phyloP scores from a whole-genome alignment of 306 rosid genomes.

The Pyrus communis region DNA sequence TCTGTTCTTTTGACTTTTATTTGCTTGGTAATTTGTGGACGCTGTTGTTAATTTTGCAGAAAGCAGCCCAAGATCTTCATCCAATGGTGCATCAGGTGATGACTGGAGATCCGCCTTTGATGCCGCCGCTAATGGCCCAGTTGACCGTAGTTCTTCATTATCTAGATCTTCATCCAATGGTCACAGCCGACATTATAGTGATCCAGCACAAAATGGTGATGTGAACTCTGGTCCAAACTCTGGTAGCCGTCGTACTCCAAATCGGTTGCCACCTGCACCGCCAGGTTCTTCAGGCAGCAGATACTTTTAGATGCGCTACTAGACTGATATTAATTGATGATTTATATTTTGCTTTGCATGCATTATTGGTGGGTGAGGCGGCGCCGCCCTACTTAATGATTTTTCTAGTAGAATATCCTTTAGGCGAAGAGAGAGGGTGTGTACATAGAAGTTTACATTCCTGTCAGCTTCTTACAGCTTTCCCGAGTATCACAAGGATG shows the following conservation, averaged over 20 bases:
- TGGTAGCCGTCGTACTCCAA: conserved; percentile 80
- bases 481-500: conserved; percentile 14
- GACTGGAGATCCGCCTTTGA: conserved; percentile 96
- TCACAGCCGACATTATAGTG: conserved; percentile 63
- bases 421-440: conserved; percentile 41
- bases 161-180: conserved; percentile 71
- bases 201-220: conserved; percentile 83
- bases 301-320: conserved; percentile 35
- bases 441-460: conserved; percentile 59
- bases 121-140: conserved; percentile 74
- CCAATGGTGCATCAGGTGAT: conserved; percentile 57
- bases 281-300: conserved; percentile 75
- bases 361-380: conserved; percentile 55
- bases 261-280: conserved; percentile 78
- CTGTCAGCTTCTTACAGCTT: conserved; percentile 27
- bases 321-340: conserved; percentile 15
- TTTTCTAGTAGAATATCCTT: conserved; percentile 36
- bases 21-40: not conserved
- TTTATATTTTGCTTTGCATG: conserved; percentile 39
- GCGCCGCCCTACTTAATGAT: conserved; percentile 32
- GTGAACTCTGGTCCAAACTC: conserved; percentile 56
- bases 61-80: conserved; percentile 58
- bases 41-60: conserved; percentile 38
- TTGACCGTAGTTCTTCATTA: conserved; percentile 28
- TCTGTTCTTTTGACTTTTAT: not conserved